Conservation (phyloP, 2,329 filamentous ascomycete species). For the Calonectria leucothoes region DNA sequence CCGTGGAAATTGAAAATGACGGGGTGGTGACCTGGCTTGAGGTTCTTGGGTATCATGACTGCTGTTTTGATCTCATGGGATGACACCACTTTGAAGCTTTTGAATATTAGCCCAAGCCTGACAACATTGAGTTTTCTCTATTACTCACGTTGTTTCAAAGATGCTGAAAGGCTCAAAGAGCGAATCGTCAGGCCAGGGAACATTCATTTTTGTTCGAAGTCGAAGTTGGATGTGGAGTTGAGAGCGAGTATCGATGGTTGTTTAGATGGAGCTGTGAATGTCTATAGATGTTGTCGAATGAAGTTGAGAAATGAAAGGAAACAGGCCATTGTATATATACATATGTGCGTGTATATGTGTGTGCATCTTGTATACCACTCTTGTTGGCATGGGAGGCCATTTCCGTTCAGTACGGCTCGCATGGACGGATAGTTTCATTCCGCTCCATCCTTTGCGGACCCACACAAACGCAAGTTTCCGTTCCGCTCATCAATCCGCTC, state of each 20-base stretch:
- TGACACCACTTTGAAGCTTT: slow-evolving; percentile 34
- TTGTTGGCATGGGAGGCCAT: background rate
- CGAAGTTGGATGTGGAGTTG: background rate
- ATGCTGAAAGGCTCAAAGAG: slow-evolving; percentile 33
- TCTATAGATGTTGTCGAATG: background rate
- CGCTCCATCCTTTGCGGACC: background rate
- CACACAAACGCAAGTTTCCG: background rate
- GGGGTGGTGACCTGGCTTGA: slow-evolving; percentile 35
- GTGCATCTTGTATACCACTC: background rate
- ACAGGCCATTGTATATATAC: background rate
- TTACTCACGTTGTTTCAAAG: slow-evolving; percentile 31
- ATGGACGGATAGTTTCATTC: background rate
- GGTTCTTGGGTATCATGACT: slow-evolving; percentile 39
- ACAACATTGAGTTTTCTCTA: accelerated
- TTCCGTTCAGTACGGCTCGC: background rate
- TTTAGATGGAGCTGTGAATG: background rate
- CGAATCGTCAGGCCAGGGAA: slow-evolving; percentile 31
- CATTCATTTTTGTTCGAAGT: slow-evolving; percentile 17
- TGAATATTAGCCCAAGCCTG: accelerated
- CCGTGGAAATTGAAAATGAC: slow-evolving; percentile 42
- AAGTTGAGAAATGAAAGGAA: background rate
- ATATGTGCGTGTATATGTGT: no score
- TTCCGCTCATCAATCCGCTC: background rate
- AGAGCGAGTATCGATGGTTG: background rate
- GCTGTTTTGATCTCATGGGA: slow-evolving; percentile 34